Evolutionary conservation across 257 asterid genomes (phyloP).

Genomic region (Rauvolfia tetraphylla): DNA sequence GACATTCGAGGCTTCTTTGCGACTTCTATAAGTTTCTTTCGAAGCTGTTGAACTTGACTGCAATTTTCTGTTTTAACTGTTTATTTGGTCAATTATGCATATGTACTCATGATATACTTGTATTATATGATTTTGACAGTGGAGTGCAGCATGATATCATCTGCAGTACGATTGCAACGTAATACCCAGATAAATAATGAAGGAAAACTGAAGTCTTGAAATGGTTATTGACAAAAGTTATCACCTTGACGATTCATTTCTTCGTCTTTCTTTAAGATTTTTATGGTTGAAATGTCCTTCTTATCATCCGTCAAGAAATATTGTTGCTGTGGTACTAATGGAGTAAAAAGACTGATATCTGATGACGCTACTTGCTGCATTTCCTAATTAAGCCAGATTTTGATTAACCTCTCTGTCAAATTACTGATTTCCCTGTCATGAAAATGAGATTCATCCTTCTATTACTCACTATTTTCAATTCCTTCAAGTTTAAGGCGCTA

Average conservation of each 20-base stretch:
- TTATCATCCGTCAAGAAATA: neutral
- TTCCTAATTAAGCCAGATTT: neutral
- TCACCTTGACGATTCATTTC: no score
- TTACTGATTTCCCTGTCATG: neutral
- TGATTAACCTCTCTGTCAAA: neutral
- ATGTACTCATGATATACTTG: no score
- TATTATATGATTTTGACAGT: slow-evolving; percentile 15
- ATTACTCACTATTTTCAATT: no score
- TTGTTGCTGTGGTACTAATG: neutral
- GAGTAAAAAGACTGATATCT: neutral
- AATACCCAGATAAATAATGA: neutral
- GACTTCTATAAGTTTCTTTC: neutral
- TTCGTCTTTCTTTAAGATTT: neutral
- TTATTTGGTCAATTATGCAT: neutral
- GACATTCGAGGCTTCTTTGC: slow-evolving; percentile 21
- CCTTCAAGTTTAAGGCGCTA: no score
- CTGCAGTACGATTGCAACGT: neutral
- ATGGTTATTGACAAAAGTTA: neutral
- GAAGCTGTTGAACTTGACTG: neutral
- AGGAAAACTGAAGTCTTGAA: neutral
- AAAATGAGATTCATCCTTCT: neutral
- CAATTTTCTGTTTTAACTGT: neutral
- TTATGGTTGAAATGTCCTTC: neutral
- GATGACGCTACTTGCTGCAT: neutral
- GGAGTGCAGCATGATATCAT: neutral